phyloP scores from a whole-genome alignment of 2,329 filamentous ascomycete species.

The Alternaria atra region DNA sequence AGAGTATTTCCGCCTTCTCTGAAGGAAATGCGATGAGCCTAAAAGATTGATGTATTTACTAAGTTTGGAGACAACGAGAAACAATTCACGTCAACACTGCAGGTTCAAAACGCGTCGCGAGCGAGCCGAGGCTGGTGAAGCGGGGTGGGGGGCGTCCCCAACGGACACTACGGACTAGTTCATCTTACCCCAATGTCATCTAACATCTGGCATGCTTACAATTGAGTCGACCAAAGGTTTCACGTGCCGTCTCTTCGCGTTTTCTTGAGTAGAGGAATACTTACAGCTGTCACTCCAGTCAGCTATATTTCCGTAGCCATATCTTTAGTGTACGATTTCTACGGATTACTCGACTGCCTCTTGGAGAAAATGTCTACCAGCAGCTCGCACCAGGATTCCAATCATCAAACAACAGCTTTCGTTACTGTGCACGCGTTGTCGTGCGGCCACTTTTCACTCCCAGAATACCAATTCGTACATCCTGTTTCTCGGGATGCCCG shows the following conservation, averaged over 20 bases:
- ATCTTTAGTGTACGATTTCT: neutral
- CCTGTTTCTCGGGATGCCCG: constrained; percentile 55
- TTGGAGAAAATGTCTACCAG: neutral
- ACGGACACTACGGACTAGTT: neutral
- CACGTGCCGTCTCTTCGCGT: neutral
- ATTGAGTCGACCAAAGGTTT: neutral
- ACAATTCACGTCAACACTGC: neutral
- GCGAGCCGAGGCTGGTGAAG: constrained; percentile 10
- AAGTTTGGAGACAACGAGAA: neutral
- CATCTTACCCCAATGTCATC: neutral
- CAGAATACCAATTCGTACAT: constrained; percentile 59
- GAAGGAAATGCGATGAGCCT: neutral
- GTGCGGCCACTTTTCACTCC: constrained; percentile 56
- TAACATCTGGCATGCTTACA: neutral
- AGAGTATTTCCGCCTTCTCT: neutral
- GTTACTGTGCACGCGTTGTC: constrained; percentile 53
- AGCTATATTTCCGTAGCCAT: neutral
- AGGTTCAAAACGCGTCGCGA: neutral
- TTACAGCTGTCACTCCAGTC: neutral
- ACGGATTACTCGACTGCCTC: neutral
- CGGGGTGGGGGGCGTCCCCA: constrained; percentile 20
- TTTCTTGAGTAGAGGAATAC: neutral
- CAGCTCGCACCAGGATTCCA: neutral
- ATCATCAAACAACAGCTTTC: constrained; percentile 23
- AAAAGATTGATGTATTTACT: neutral